Conservation (phyloP, 179 eudicot species). For the Silene vulgaris region DNA sequence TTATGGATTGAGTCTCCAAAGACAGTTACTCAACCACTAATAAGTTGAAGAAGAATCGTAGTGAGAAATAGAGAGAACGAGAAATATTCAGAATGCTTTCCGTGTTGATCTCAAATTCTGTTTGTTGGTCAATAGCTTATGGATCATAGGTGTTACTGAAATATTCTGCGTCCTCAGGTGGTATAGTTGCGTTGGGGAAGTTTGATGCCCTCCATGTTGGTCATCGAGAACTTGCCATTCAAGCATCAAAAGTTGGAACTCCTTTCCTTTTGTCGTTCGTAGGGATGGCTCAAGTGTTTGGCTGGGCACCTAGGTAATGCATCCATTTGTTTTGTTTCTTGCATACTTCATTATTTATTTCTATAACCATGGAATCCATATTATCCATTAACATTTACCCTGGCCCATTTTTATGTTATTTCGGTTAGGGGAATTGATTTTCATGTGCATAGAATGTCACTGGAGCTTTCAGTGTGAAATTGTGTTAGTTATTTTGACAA, state of each 20-base stretch:
- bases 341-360: not conserved
- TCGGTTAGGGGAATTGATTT: too few species aligned
- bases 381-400: not conserved
- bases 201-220: slow-evolving; percentile 97
- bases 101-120: too few species aligned
- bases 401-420: too few species aligned
- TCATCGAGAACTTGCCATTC: slow-evolving; percentile 91
- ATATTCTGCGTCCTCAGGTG: slow-evolving; percentile 42
- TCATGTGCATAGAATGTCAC: too few species aligned
- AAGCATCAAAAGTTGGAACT: slow-evolving; percentile 72
- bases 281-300: slow-evolving; percentile 95
- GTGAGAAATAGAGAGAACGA: too few species aligned
- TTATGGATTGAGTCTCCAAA: too few species aligned
- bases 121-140: not conserved
- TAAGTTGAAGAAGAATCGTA: too few species aligned
- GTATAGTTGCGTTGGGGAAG: slow-evolving; percentile 91
- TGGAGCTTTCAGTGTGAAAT: too few species aligned
- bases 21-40: too few species aligned
- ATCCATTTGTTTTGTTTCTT: not conserved
- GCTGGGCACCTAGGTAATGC: slow-evolving; percentile 71
- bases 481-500: too few species aligned
- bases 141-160: not conserved
- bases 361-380: slow-evolving; percentile 5
- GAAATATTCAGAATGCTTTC: too few species aligned
- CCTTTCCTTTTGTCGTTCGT: slow-evolving; percentile 84